Evolutionary conservation across 2,329 filamentous ascomycete species (phyloP).

Genomic region (Phaeosphaeria sp.): DNA sequence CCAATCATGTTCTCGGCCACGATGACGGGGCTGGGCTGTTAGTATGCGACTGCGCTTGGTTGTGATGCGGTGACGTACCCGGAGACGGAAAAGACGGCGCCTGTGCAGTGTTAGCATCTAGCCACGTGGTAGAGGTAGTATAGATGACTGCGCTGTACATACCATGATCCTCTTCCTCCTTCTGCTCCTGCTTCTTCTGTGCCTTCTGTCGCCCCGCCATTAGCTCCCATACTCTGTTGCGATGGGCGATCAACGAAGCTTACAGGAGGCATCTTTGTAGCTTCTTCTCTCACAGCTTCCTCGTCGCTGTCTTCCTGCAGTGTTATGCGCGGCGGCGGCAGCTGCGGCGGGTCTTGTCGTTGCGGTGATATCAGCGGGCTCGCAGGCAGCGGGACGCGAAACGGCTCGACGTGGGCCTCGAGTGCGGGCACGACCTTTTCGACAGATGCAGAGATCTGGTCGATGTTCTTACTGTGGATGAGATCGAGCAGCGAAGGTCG

Average conservation of each 20-base stretch:
- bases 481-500: constrained; percentile 70
- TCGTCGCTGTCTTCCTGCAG: constrained; percentile 24
- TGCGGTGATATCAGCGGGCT: constrained; percentile 42
- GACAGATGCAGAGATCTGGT: constrained; percentile 51
- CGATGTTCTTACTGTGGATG: constrained; percentile 59
- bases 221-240: constrained; percentile 21
- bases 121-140: not conserved
- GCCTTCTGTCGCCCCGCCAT: constrained; percentile 36
- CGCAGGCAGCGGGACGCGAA: constrained; percentile 44
- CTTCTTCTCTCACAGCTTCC: constrained; percentile 12
- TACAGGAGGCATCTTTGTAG: constrained; percentile 49
- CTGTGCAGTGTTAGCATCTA: constrained; percentile 41
- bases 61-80: constrained; percentile 53
- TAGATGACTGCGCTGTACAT: constrained; percentile 25
- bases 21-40: constrained; percentile 75
- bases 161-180: constrained; percentile 63
- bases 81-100: constrained; percentile 75
- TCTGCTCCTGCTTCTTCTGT: constrained; percentile 47
- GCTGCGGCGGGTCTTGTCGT: constrained; percentile 31
- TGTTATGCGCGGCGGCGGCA: constrained; percentile 31
- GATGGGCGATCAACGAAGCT: constrained; percentile 19
- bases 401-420: constrained; percentile 38
- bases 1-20: constrained; percentile 98
- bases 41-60: constrained; percentile 25
- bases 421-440: constrained; percentile 18